phyloP scores from a whole-genome alignment of 1,284 basidiomycete genomes.

The Rhodofomes roseus region DNA sequence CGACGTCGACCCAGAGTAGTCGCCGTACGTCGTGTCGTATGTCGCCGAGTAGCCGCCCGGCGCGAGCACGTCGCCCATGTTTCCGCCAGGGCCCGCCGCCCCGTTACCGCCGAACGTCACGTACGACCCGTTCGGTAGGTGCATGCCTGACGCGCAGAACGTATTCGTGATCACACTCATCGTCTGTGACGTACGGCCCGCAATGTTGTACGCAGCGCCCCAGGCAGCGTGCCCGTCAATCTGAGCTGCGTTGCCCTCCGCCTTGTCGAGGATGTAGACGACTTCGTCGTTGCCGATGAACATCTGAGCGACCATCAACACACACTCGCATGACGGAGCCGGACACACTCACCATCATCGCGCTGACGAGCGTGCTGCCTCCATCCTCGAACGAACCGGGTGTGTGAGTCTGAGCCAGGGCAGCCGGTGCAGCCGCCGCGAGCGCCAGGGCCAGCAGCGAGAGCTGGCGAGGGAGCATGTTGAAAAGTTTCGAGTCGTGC shows the following conservation, averaged over 20 bases:
- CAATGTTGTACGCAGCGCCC: conserved; percentile 46
- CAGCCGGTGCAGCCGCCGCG: conserved; percentile 16
- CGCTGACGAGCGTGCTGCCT: conserved; percentile 45
- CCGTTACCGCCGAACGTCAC: conserved; percentile 55
- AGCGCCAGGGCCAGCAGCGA: conserved; percentile 28
- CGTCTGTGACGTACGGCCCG: conserved; percentile 41
- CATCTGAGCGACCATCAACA: conserved; percentile 24
- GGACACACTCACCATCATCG: conserved; percentile 39
- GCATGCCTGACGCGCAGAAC: conserved; percentile 78
- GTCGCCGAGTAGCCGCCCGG: conserved; percentile 41
- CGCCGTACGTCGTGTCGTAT: conserved; percentile 59
- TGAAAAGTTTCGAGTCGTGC: conserved; percentile 5
- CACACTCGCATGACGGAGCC: not conserved
- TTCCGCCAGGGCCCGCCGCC: conserved; percentile 74
- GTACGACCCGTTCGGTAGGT: conserved; percentile 40
- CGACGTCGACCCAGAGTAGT: conserved; percentile 62
- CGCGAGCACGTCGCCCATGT: conserved; percentile 47
- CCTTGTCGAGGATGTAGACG: conserved; percentile 47
- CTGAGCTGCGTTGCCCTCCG: conserved; percentile 47
- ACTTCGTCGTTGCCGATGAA: conserved; percentile 41
- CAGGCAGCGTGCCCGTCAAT: conserved; percentile 44
- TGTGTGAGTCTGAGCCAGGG: conserved; percentile 22
- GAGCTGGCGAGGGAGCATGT: conserved; percentile 25
- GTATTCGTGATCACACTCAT: conserved; percentile 80
- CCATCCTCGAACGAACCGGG: conserved; percentile 42